Conservation (phyloP, 768 basidiomycete species). For the Mycena leptocephala region DNA sequence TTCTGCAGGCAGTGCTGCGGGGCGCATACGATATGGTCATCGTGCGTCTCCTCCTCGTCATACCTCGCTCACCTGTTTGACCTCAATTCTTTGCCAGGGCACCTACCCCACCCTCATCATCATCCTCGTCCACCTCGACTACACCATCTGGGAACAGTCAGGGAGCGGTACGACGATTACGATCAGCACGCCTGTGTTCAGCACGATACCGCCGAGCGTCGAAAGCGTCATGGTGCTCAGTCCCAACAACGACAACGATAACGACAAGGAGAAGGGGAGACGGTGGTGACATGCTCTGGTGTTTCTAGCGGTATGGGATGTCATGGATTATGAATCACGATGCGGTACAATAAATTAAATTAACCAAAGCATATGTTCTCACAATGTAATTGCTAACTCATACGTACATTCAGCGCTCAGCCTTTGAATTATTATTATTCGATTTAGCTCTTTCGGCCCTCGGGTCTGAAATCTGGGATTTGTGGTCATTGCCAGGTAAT, state of each 20-base stretch:
- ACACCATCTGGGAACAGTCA: constrained; percentile 5
- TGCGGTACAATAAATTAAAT: too few relatives aligned
- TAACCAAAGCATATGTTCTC: too few relatives aligned
- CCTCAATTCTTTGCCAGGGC: neutral
- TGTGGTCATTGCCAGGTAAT: too few relatives aligned
- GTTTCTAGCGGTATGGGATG: too few relatives aligned
- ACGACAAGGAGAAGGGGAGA: too few relatives aligned
- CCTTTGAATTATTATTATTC: too few relatives aligned
- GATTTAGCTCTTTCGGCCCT: too few relatives aligned
- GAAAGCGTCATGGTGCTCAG: constrained; percentile 6
- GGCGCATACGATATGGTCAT: constrained; percentile 17
- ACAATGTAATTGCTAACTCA: too few relatives aligned
- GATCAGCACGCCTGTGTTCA: neutral
- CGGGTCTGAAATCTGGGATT: too few relatives aligned
- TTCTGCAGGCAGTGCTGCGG: neutral
- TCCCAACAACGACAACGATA: neutral
- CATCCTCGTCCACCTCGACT: constrained; percentile 18
- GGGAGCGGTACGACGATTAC: neutral
- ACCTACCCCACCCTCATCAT: constrained; percentile 18
- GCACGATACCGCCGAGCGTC: neutral
- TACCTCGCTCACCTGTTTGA: neutral
- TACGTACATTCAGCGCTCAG: too few relatives aligned
- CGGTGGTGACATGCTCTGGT: too few relatives aligned
- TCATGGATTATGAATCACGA: too few relatives aligned
- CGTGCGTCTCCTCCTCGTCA: constrained; percentile 3